Conservation (phyloP, 306 rosid species). For the Luffa acutangula region DNA sequence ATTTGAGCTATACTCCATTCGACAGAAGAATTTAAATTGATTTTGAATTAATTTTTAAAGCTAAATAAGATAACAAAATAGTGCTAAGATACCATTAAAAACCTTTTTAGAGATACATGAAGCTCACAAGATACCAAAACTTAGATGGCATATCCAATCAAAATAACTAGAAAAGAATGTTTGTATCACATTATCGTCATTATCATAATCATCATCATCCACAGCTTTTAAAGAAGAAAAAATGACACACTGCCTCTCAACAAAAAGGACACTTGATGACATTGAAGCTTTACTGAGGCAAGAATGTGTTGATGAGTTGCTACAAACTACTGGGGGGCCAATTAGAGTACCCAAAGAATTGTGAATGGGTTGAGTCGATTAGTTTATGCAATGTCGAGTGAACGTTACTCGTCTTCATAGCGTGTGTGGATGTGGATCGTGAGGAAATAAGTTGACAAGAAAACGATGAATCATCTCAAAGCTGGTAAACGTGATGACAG, state of each 20-base stretch:
- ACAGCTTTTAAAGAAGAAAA: not conserved
- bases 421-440: conserved; percentile 52
- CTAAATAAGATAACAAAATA: not conserved
- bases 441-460: conserved; percentile 51
- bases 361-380: not conserved
- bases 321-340: not conserved
- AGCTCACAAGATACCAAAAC: not conserved
- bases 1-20: too few relatives aligned
- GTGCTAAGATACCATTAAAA: not conserved
- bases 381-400: not conserved
- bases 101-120: not conserved
- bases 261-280: not conserved
- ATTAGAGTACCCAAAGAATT: not conserved
- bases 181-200: not conserved
- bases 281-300: not conserved
- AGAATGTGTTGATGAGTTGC: not conserved
- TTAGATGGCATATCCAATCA: not conserved
- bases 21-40: too few relatives aligned
- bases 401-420: conserved; percentile 23
- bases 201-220: not conserved
- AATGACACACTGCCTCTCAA: not conserved
- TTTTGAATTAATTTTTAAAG: too few relatives aligned
- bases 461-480: conserved; percentile 88
- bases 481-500: conserved; percentile 82
- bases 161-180: not conserved